Conservation (phyloP, 2,329 filamentous ascomycete genomes). For the Zopfia rhizophila region DNA sequence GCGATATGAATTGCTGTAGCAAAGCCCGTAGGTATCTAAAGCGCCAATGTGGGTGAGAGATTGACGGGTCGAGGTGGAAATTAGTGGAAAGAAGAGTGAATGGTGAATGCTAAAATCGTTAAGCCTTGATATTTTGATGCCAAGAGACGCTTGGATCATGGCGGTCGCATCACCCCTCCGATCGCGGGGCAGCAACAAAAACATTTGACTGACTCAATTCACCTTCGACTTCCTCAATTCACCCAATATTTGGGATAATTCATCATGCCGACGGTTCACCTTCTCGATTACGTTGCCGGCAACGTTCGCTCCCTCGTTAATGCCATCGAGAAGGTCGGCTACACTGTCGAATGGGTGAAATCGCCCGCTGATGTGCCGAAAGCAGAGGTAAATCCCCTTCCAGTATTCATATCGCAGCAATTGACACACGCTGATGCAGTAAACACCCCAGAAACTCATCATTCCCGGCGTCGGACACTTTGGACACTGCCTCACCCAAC, state of each 20-base stretch:
- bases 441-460: conserved; percentile 78
- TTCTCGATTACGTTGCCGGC: conserved; percentile 92
- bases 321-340: conserved; percentile 95
- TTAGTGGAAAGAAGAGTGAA: too few species aligned
- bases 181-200: conserved; percentile 25
- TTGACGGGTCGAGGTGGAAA: conserved; percentile 1
- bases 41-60: neutral
- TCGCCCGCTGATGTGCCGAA: conserved; percentile 83
- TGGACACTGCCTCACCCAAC: conserved; percentile 90
- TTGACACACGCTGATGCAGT: conserved; percentile 49
- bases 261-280: conserved; percentile 79
- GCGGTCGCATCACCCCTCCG: conserved; percentile 12
- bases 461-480: conserved; percentile 98
- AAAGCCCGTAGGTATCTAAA: too few species aligned
- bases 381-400: conserved; percentile 73
- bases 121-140: too few species aligned
- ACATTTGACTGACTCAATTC: conserved; percentile 28
- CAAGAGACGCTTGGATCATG: too few species aligned
- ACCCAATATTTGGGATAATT: conserved; percentile 11
- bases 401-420: conserved; percentile 22
- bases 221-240: conserved; percentile 9
- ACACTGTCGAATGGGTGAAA: conserved; percentile 90
- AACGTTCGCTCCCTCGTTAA: conserved; percentile 97
- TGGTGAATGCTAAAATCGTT: too few species aligned
- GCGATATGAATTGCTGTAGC: neutral